These are phyloP conservation scores for Pseudisothecium myosuroides DNA, from an alignment of 225 moss, liverwort and hornwort genomes.

Conservation along the genomic window DNA sequence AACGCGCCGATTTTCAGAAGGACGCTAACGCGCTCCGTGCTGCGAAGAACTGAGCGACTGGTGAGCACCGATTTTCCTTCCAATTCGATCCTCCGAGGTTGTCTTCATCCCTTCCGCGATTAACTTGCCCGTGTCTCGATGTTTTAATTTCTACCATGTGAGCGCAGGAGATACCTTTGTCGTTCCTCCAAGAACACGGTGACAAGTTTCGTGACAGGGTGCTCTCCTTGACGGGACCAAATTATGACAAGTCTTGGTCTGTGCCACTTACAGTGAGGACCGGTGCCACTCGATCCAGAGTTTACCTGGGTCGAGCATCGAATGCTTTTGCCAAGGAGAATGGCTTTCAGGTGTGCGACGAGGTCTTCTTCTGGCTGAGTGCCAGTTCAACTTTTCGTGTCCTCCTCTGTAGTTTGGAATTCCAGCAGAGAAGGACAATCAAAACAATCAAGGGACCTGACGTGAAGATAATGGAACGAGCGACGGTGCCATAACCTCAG, in stretches of 20 bases:
- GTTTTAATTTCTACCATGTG: not conserved
- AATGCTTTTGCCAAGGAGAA: not conserved
- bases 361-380: not conserved
- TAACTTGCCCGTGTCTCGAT: not conserved
- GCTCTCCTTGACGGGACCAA: not conserved
- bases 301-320: not conserved
- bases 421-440: not conserved
- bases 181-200: not conserved
- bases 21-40: not conserved
- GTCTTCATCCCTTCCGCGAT: not conserved
- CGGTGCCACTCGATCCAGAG: not conserved
- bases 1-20: not conserved
- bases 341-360: not conserved
- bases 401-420: not conserved
- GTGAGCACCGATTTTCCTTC: not conserved
- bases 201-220: not conserved
- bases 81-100: not conserved
- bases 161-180: not conserved
- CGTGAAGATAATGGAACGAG: not conserved
- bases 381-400: constrained; percentile 7
- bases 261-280: not conserved
- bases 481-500: not conserved
- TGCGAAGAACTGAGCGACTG: not conserved
- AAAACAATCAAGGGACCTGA: not conserved
- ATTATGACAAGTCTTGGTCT: not conserved